phyloP scores from a whole-genome alignment of 768 basidiomycete species.

The Pseudohyphozyma bogoriensis region DNA sequence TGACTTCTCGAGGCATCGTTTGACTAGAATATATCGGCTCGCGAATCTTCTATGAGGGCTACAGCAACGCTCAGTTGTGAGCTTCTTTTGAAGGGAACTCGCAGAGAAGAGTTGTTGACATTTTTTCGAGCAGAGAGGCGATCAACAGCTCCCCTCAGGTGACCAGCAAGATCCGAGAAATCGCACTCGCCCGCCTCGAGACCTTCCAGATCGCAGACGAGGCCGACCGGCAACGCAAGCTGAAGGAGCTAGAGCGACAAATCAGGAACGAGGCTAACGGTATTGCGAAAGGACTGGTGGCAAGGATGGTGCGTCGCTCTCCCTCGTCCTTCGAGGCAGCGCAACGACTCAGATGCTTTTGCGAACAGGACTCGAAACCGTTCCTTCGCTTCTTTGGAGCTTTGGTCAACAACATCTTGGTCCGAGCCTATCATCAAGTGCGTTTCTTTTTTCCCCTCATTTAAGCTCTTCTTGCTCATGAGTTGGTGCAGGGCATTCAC shows the following conservation, averaged over 20 bases:
- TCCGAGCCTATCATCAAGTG: not conserved
- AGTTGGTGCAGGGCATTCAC: conserved; percentile 16
- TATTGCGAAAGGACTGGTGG: conserved; percentile 7
- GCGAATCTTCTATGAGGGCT: conserved; percentile 20
- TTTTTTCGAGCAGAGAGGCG: too few relatives aligned
- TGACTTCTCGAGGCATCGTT: too few relatives aligned
- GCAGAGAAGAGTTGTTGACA: too few relatives aligned
- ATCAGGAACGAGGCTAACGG: conserved; percentile 1
- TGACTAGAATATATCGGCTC: conserved; percentile 26
- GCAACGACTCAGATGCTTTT: too few relatives aligned
- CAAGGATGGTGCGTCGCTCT: conserved; percentile 23
- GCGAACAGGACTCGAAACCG: not conserved
- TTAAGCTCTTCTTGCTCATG: not conserved
- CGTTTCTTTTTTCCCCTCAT: not conserved
- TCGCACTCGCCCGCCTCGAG: not conserved
- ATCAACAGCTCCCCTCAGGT: too few relatives aligned
- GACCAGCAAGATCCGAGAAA: not conserved
- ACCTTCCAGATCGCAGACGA: not conserved
- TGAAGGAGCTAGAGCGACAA: not conserved
- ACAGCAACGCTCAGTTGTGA: too few relatives aligned
- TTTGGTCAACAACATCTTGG: conserved; percentile 22
- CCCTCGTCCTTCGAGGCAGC: conserved; percentile 22
- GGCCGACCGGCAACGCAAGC: not conserved
- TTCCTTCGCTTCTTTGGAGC: conserved; percentile 1
- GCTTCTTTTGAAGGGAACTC: too few relatives aligned